Evolutionary conservation across 2,329 filamentous ascomycete species (phyloP).

Genomic region (Fragosphaeria purpurea): DNA sequence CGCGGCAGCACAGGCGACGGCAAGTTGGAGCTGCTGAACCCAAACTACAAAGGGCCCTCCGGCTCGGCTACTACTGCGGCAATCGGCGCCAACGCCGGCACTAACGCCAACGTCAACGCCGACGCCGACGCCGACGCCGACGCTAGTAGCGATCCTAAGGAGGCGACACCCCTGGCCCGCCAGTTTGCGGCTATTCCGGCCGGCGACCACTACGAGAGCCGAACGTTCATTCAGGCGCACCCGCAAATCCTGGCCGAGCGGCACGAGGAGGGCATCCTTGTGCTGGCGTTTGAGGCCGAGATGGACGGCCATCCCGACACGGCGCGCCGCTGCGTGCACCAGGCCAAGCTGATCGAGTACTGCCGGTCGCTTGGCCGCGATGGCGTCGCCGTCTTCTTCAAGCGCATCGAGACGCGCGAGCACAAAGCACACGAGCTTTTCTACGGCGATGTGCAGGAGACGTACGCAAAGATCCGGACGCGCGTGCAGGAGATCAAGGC

Average conservation of each 20-base stretch:
- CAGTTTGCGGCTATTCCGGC: slow-evolving; percentile 70
- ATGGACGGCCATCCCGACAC: slow-evolving; percentile 67
- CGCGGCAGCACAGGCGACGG: slow-evolving; percentile 20
- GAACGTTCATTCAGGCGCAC: slow-evolving; percentile 70
- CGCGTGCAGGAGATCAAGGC: slow-evolving; percentile 62
- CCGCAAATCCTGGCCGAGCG: slow-evolving; percentile 67
- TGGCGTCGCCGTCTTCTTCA: slow-evolving; percentile 89
- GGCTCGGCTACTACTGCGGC: too few species aligned
- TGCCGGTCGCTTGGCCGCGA: slow-evolving; percentile 82
- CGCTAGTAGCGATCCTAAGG: slow-evolving; percentile 44
- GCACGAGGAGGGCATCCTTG: slow-evolving; percentile 82
- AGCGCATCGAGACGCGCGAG: slow-evolving; percentile 78
- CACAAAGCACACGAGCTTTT: slow-evolving; percentile 90
- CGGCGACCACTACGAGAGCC: slow-evolving; percentile 61
- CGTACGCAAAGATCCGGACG: slow-evolving; percentile 70
- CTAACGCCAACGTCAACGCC: slow-evolving; percentile 23
- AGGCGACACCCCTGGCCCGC: slow-evolving; percentile 68
- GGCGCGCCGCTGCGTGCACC: slow-evolving; percentile 81
- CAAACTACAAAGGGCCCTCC: slow-evolving; percentile 29
- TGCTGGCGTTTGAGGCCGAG: slow-evolving; percentile 84
- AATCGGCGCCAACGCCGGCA: slow-evolving; percentile 19
- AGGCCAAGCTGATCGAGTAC: slow-evolving; percentile 87
- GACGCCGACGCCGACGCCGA: slow-evolving; percentile 48
- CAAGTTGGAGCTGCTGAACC: slow-evolving; percentile 68
- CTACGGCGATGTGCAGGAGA: slow-evolving; percentile 82